Conservation (phyloP, 2,329 filamentous ascomycete species). For the Zymoseptoria crescenta region DNA sequence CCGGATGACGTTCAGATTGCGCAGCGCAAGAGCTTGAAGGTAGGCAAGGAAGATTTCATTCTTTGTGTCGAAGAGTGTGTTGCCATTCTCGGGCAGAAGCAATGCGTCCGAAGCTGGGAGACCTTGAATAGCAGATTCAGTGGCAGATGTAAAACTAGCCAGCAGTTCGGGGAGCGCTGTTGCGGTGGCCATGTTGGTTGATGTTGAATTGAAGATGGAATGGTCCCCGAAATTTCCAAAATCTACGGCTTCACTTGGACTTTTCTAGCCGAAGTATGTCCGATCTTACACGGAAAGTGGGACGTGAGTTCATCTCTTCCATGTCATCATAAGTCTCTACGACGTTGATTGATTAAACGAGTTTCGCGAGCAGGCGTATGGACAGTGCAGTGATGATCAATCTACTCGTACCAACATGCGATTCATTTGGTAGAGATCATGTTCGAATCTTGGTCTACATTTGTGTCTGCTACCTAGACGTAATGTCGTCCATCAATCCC, state of each 20-base stretch:
- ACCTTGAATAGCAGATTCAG: slow-evolving; percentile 50
- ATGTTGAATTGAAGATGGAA: not conserved
- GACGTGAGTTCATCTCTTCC: too few species aligned
- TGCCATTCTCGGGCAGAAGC: slow-evolving; percentile 71
- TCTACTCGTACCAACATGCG: too few species aligned
- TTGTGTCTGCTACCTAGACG: not conserved
- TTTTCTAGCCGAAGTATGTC: not conserved
- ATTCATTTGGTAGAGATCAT: not conserved
- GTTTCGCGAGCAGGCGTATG: too few species aligned
- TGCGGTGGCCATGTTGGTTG: slow-evolving; percentile 22
- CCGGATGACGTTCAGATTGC: slow-evolving; percentile 42
- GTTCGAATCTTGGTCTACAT: not conserved
- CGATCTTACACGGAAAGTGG: not conserved
- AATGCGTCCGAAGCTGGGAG: slow-evolving; percentile 54
- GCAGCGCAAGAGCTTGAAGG: slow-evolving; percentile 81
- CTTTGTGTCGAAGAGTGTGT: slow-evolving; percentile 90
- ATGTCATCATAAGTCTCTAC: too few species aligned
- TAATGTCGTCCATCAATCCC: not conserved
- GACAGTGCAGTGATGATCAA: too few species aligned
- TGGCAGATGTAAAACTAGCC: slow-evolving; percentile 47
- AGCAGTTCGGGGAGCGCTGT: slow-evolving; percentile 36
- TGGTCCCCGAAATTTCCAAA: not conserved
- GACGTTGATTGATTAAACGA: too few species aligned
- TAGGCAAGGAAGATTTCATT: slow-evolving; percentile 97
- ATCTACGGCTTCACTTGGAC: too few species aligned